A percentile compares a stretch with the other conserved stretches of the same genome.
Evolutionary conservation across 495 filamentous ascomycete species (phyloP).

Genomic region (Apodospora peruviana): DNA sequence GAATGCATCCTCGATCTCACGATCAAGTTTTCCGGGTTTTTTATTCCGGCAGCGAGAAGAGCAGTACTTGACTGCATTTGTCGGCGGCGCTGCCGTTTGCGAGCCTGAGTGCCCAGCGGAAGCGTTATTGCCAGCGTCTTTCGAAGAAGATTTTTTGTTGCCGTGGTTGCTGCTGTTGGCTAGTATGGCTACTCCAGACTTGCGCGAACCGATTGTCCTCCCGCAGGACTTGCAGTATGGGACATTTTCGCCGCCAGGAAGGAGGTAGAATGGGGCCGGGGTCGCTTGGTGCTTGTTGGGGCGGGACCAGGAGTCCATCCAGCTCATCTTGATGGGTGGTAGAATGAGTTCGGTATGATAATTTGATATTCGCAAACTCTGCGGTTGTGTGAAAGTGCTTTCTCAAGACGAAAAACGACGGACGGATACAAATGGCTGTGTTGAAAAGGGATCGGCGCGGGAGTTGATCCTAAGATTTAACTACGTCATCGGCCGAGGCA

Average conservation of each 20-base stretch:
- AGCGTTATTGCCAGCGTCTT: not conserved
- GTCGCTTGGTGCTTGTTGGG: conserved; percentile 30
- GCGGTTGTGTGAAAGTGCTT: no score
- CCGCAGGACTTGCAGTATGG: conserved; percentile 40
- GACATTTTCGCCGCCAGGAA: conserved; percentile 15
- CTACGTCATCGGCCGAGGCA: no score
- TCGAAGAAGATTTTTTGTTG: not conserved
- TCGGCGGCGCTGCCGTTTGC: not conserved
- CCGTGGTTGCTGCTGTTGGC: not conserved
- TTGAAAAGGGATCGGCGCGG: no score
- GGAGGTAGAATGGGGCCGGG: conserved; percentile 34
- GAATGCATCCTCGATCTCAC: conserved; percentile 1
- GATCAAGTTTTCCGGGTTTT: not conserved
- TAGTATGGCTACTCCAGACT: not conserved
- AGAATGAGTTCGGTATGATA: no score
- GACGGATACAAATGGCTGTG: no score
- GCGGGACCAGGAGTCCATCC: conserved; percentile 37
- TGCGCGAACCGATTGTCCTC: conserved; percentile 27
- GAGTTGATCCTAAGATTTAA: no score
- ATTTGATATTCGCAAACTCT: no score
- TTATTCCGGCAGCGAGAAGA: not conserved
- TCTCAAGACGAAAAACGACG: no score
- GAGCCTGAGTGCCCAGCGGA: not conserved
- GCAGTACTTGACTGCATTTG: conserved; percentile 1
- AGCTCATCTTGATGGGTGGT: conserved; percentile 17